Evolutionary conservation across 2,329 filamentous ascomycete genomes (phyloP), one percentile per base, ranked within the genome.

Genomic region (Fusarium compactum): DNA sequence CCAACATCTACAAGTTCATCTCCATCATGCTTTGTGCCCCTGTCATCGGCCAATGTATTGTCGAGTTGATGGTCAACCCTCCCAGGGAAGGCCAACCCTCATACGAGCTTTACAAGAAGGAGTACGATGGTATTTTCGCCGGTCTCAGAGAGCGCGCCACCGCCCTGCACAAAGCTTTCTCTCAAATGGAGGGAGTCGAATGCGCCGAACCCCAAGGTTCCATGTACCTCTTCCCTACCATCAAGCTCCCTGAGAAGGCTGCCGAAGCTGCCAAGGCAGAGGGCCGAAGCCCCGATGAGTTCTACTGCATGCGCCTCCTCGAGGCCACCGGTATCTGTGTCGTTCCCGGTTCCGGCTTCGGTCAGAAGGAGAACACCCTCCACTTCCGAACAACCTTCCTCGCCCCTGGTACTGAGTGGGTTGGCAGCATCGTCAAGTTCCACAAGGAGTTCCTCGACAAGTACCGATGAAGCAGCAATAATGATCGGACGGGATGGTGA

Each of bases 191-290:
- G 82, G 96, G 96, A 62, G 95, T 99, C 63, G 89, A 95, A 80
- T 97, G 95, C 82, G 92, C 92, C 76, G 87, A 90, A 74, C 96
- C 96, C 59, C 92, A 97, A 87, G 96, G 96, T 65, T 91, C 92
- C 79, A 99, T 99, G 96, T 99, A 99, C 85, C 92, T 99, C 76
- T 99, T 98, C 89, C 96, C 96, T 25, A 96, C 93, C 74, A 97
- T 99, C 82, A 89, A 85, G 34, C 85, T 99, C 25, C 89, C 96
- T 3, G 74, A 82, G 25, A 93, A 93, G 82, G 96, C 94, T 43
- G 82, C 91, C 67, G 90, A 91, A 71, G 93, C 92, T 18, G 96
- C 96, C 38, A 81, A 85, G 76, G 83, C 90, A 67, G 92, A 94
- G 79, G 90, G 89, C 75, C 92, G 92, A 77, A 84, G 86, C 15